These are phyloP conservation scores for Talaromyces sp. DNA, from an alignment of 2,329 filamentous ascomycete species.

Conservation along the genomic window DNA sequence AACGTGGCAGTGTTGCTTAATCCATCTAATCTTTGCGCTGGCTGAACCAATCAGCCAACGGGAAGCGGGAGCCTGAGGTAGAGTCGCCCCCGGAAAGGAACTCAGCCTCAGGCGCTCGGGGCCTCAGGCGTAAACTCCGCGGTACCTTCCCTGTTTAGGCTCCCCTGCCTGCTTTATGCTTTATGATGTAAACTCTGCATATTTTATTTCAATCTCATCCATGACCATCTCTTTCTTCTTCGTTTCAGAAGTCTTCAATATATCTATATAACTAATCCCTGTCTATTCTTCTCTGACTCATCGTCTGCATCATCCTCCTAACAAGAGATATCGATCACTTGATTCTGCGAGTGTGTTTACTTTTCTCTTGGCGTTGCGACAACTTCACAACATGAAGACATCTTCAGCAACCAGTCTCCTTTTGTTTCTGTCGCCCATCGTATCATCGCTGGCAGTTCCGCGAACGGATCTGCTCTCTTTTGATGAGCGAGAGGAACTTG, in stretches of 20 bases:
- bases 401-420: slow-evolving; percentile 23
- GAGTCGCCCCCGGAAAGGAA: not conserved
- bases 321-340: too few species aligned
- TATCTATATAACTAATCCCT: not conserved
- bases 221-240: not conserved
- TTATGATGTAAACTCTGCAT: not conserved
- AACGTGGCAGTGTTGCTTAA: not conserved
- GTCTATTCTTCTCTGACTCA: not conserved
- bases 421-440: slow-evolving; percentile 26
- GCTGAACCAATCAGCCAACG: slow-evolving; percentile 1
- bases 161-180: not conserved
- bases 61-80: not conserved
- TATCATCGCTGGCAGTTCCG: slow-evolving; percentile 26
- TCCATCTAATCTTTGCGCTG: not conserved
- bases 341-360: not conserved
- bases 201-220: too few species aligned
- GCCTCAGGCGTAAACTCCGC: not conserved
- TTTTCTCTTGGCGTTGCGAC: not conserved
- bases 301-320: not conserved
- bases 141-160: not conserved
- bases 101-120: not conserved
- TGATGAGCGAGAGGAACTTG: slow-evolving; percentile 15
- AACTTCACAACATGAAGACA: slow-evolving; percentile 29
- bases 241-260: not conserved
- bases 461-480: slow-evolving; percentile 21